phyloP scores from a whole-genome alignment of 441 rosid species.

The Jatropha podagrica region DNA sequence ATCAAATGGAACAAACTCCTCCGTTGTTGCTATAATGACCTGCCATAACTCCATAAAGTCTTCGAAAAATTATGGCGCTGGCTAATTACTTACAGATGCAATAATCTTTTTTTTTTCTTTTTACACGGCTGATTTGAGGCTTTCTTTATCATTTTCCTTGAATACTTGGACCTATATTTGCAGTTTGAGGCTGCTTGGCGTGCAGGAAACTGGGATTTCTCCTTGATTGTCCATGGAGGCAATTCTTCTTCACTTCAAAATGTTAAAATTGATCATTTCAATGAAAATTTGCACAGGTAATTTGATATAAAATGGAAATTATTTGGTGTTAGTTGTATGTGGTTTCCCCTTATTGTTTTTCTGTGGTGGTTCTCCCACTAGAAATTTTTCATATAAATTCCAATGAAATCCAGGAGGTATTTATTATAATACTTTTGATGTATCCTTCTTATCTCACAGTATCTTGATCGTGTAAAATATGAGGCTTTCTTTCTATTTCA shows the following conservation, averaged over 20 bases:
- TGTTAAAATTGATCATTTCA: constrained; percentile 55
- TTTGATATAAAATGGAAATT: constrained; percentile 12
- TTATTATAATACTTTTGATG: not conserved
- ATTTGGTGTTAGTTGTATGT: not conserved
- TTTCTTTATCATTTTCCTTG: constrained; percentile 17
- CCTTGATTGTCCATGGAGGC: constrained; percentile 55
- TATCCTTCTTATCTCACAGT: not conserved
- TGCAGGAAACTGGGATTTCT: constrained; percentile 97
- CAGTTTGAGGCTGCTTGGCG: constrained; percentile 99
- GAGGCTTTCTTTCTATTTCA: not conserved
- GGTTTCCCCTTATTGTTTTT: not conserved
- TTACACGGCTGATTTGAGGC: not conserved
- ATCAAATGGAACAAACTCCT: not conserved
- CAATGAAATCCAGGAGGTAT: not conserved
- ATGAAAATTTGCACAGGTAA: constrained; percentile 88
- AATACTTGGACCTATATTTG: constrained; percentile 27
- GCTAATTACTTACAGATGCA: not conserved
- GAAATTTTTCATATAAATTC: not conserved
- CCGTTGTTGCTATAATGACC: not conserved
- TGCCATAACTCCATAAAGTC: not conserved
- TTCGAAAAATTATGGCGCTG: not conserved
- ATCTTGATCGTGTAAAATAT: not conserved
- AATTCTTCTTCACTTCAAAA: constrained; percentile 45
- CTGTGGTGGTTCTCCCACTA: not conserved
- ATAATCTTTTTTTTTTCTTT: not conserved